phyloP scores from a whole-genome alignment of 2,329 filamentous ascomycete species.

The Anthostomella pinea region DNA sequence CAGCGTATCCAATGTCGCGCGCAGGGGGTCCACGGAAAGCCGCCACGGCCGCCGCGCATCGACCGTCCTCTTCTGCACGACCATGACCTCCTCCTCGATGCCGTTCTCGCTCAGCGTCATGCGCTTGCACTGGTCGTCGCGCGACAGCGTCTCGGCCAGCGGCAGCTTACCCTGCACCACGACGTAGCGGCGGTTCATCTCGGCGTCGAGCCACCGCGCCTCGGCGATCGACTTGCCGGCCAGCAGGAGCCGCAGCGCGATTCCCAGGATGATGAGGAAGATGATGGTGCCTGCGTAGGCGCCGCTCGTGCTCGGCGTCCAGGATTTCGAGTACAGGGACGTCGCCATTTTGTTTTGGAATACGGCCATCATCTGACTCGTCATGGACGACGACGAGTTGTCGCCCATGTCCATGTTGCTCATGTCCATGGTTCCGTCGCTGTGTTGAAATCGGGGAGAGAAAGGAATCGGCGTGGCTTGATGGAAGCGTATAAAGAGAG shows the following conservation, averaged over 20 bases:
- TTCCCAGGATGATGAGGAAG: constrained; percentile 77
- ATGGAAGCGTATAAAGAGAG: too few species aligned
- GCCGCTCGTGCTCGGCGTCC: constrained; percentile 69
- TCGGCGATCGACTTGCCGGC: constrained; percentile 66
- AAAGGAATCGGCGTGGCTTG: too few species aligned
- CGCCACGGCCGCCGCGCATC: constrained; percentile 71
- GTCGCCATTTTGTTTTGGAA: constrained; percentile 57
- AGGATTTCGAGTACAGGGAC: constrained; percentile 59
- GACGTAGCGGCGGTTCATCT: constrained; percentile 74
- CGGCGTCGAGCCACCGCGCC: constrained; percentile 64
- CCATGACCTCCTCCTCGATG: constrained; percentile 74
- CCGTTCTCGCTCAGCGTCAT: constrained; percentile 72
- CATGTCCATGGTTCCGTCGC: too few species aligned
- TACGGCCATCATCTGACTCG: constrained; percentile 44
- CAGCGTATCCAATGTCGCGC: constrained; percentile 29
- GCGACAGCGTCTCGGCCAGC: constrained; percentile 56
- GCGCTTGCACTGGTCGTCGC: constrained; percentile 60
- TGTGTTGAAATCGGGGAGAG: too few species aligned
- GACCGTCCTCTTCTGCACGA: constrained; percentile 59
- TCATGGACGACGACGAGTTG: constrained; percentile 20
- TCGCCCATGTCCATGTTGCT: constrained; percentile 26
- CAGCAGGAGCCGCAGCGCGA: constrained; percentile 66
- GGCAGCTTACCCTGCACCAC: constrained; percentile 64
- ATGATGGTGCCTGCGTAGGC: constrained; percentile 87
- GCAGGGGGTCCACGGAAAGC: constrained; percentile 59